Evolutionary conservation across 78 protist species (phyloP).

Genomic region (Salpingoeca rosetta): DNA sequence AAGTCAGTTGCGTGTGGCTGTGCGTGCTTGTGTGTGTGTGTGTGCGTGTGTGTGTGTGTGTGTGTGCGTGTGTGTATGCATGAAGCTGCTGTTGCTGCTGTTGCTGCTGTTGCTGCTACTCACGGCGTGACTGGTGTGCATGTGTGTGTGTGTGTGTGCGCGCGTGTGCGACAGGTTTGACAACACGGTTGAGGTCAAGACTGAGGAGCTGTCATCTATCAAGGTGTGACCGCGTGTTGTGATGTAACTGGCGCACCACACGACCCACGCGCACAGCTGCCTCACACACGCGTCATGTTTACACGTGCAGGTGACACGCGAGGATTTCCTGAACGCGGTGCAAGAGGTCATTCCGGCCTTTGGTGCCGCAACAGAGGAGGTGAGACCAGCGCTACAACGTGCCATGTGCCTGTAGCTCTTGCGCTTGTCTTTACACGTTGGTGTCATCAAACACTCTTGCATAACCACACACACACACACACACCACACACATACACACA

Average conservation of each 20-base stretch:
- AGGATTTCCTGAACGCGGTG: conserved; percentile 82
- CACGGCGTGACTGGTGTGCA: neutral
- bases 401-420: no score
- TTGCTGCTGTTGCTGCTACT: neutral
- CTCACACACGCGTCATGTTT: no score
- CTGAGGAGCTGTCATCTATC: no score
- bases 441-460: no score
- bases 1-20: conserved; percentile 1
- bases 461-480: no score
- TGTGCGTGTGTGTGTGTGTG: neutral
- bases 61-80: neutral
- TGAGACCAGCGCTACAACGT: no score
- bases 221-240: no score
- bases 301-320: conserved; percentile 29
- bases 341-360: conserved; percentile 83
- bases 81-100: neutral
- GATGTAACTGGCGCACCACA: no score
- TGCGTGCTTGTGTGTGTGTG: neutral
- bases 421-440: no score
- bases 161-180: neutral
- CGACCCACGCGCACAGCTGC: no score
- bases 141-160: no score
- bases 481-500: no score
- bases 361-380: conserved; percentile 69
- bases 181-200: neutral